A percentile compares a stretch with the other conserved stretches of the same genome.
Evolutionary conservation across 768 basidiomycete species (phyloP).

Genomic region (Tephrocybe sp.): DNA sequence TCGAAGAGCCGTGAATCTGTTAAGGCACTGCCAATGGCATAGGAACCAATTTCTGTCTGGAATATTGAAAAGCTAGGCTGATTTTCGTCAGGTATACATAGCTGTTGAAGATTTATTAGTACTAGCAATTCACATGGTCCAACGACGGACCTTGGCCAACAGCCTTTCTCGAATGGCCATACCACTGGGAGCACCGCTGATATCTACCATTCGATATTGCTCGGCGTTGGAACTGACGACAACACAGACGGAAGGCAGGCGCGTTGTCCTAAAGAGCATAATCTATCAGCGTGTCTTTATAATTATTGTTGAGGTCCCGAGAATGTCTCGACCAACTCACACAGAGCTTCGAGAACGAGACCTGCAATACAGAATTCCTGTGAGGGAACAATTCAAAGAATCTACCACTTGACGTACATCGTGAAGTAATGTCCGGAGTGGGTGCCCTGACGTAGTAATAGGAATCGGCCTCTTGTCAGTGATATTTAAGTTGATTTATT

Average conservation of each 20-base stretch:
- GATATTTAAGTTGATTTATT: conserved; percentile 15
- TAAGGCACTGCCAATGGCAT: conserved; percentile 39
- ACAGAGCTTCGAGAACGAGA: conserved; percentile 14
- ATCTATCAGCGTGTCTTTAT: too few relatives aligned
- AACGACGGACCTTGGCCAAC: conserved; percentile 36
- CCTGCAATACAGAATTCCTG: conserved; percentile 2
- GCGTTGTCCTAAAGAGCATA: conserved; percentile 16
- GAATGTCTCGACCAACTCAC: conserved; percentile 3
- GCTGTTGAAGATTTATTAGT: conserved; percentile 22
- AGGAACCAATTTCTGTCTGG: conserved; percentile 46
- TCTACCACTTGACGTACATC: conserved; percentile 10
- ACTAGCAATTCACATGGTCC: background rate
- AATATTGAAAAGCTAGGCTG: conserved; percentile 41
- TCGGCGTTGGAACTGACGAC: conserved; percentile 49
- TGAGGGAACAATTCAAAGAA: background rate
- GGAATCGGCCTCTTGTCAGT: conserved; percentile 9
- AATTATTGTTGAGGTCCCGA: background rate
- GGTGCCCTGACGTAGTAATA: conserved; percentile 13
- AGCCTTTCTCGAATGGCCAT: conserved; percentile 44
- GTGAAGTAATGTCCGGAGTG: conserved; percentile 8
- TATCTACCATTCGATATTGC: conserved; percentile 47
- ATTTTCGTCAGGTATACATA: conserved; percentile 41
- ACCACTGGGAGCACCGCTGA: conserved; percentile 44
- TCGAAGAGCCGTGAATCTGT: conserved; percentile 38
- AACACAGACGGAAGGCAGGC: conserved; percentile 38